Evolutionary conservation across 176 grass and related monocot genomes (phyloP), one percentile per base, ranked within the genome.

Genomic region (Carex pumila): DNA sequence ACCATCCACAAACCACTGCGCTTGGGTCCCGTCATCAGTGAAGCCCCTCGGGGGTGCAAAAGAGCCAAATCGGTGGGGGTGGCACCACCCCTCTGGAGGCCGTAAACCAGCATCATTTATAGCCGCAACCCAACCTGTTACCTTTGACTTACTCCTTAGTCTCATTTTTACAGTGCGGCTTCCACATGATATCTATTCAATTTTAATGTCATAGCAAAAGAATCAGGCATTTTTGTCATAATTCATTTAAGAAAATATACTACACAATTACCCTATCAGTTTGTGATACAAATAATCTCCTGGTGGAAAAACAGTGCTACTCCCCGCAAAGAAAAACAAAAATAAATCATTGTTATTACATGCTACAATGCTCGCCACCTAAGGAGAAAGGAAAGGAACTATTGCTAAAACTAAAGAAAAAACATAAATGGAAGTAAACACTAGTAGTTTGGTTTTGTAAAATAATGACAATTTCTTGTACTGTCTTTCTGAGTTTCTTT

Each of bases 11-110:
- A 97, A 97, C 92, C 95, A 97, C 57, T 97, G 95, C 50, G 85
- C 95, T 82, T 85, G 78, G 87, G 90, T 91, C 11, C 89, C 95
- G 79, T 94, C 92, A 34, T 94, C 90, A 84, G 91, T 86, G 79
- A 97, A 80, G 73, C 95, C 90, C 55, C 95, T 90, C n/a, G 90
- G 95, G 82, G 95, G 95, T 74, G 92, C 95, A 91, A 97, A 97
- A 69, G 95, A 97, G 75, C 95, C 92, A 89, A 92, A 94, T n/a
- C 95, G 88, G 81, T 97, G 92, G 85, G 92, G 92, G 81, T 97
- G 90, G 47, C 87, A 98, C 95, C 95, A 98, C 21, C 95, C 95
- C 32, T 98, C 95, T 19, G 92, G 92, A 85, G 92, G 89, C 79
- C 93, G 89, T 87, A 93, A 84, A 43, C 75, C 88, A 61, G 92